These are phyloP conservation scores for Jasminum sambac DNA, from an alignment of 257 asterid species.

Conservation along the genomic window DNA sequence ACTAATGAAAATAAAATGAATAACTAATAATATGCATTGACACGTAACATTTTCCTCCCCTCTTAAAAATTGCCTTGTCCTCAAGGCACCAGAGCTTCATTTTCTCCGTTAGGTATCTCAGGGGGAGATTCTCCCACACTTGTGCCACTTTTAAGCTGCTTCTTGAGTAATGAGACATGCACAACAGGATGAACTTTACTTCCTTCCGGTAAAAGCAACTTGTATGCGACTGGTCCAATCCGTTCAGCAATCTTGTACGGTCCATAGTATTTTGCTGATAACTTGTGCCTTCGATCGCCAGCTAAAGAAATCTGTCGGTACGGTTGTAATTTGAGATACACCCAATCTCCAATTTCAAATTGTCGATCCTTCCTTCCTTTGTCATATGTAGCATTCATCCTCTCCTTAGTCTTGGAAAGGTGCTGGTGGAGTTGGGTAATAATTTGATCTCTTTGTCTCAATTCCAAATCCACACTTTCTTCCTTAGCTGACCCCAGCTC, in stretches of 20 bases:
- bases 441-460: background rate
- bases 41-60: too few relatives aligned
- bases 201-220: background rate
- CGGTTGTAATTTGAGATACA: background rate
- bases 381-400: background rate
- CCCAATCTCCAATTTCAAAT: background rate
- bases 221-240: background rate
- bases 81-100: too few relatives aligned
- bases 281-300: background rate
- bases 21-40: too few relatives aligned
- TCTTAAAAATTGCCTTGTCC: too few relatives aligned
- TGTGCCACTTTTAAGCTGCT: too few relatives aligned
- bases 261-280: background rate
- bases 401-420: background rate
- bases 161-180: too few relatives aligned
- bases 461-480: background rate
- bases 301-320: background rate
- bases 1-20: too few relatives aligned
- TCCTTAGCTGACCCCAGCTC: background rate
- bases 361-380: too few relatives aligned
- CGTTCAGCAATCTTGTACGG: background rate
- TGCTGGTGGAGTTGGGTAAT: background rate
- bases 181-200: too few relatives aligned
- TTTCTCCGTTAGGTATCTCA: too few relatives aligned
- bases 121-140: too few relatives aligned